phyloP scores from a whole-genome alignment of 2,329 filamentous ascomycete species.

The Aspergillus versicolor region DNA sequence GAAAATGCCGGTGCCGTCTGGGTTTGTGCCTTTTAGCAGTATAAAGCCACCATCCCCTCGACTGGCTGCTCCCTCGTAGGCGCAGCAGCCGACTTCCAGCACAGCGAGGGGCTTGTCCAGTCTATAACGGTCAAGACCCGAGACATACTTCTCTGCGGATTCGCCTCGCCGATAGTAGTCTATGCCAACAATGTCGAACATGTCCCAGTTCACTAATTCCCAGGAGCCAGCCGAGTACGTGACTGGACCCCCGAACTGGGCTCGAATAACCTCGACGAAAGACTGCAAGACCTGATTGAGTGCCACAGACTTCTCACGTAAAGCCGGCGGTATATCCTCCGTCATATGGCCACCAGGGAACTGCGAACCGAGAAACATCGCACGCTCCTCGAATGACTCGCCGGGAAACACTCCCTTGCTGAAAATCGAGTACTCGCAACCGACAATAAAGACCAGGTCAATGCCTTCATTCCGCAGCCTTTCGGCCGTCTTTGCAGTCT shows the following conservation, averaged over 20 bases:
- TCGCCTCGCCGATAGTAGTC: slow-evolving; percentile 17
- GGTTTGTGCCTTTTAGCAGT: slow-evolving; percentile 13
- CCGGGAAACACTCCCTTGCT: slow-evolving; percentile 14
- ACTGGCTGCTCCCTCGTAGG: slow-evolving; percentile 15
- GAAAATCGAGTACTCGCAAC: slow-evolving; percentile 17
- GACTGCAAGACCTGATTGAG: slow-evolving; percentile 10
- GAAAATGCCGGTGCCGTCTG: slow-evolving; percentile 16
- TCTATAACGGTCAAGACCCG: slow-evolving; percentile 7
- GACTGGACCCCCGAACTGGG: neutral
- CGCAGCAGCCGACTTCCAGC: slow-evolving; percentile 18
- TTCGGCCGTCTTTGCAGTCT: slow-evolving; percentile 10
- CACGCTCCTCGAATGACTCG: slow-evolving; percentile 13
- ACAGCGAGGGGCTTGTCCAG: slow-evolving; percentile 13
- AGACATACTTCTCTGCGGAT: slow-evolving; percentile 11
- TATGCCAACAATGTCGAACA: slow-evolving; percentile 18
- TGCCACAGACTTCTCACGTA: slow-evolving; percentile 11
- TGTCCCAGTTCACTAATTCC: slow-evolving; percentile 18
- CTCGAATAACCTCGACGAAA: slow-evolving; percentile 6
- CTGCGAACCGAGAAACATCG: slow-evolving; percentile 9
- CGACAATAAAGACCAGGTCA: slow-evolving; percentile 12
- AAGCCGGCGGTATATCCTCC: neutral
- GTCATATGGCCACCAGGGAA: slow-evolving; percentile 2
- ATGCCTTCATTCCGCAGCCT: slow-evolving; percentile 6
- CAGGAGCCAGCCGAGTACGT: slow-evolving; percentile 18
- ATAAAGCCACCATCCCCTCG: slow-evolving; percentile 15